Percentiles rank a stretch among this genome's conserved stretches.
Conservation (phyloP, 1,284 basidiomycete genomes). For the Trichosporon sp. region DNA sequence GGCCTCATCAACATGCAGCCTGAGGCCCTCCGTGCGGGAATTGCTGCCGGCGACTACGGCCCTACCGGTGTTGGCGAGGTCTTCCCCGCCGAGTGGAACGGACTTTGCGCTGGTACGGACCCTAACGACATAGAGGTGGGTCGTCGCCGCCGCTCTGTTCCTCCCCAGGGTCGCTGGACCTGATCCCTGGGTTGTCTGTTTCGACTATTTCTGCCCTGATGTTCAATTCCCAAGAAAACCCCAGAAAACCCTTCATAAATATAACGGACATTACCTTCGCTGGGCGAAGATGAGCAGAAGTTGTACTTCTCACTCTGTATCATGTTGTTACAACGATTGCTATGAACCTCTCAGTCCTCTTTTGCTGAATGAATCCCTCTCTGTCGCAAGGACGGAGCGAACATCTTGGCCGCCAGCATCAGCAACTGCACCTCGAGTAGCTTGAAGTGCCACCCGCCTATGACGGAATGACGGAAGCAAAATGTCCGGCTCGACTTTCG, state of each 20-base stretch:
- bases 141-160: neutral
- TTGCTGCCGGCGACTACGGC: neutral
- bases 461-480: neutral
- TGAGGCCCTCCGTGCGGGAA: neutral
- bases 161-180: neutral
- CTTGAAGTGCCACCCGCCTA: neutral
- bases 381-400: too few relatives aligned
- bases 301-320: neutral
- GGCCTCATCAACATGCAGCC: slow-evolving; percentile 7
- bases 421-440: neutral
- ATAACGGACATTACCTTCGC: neutral
- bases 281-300: neutral
- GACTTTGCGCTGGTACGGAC: neutral
- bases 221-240: neutral
- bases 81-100: slow-evolving; percentile 1
- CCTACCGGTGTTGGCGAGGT: neutral
- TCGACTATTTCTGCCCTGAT: too few relatives aligned
- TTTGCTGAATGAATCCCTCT: too few relatives aligned
- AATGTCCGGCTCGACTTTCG: neutral
- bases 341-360: too few relatives aligned
- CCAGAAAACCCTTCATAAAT: neutral
- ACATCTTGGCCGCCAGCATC: too few relatives aligned
- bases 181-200: too few relatives aligned
- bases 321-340: too few relatives aligned
- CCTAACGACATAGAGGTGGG: slow-evolving; percentile 23